phyloP scores from a whole-genome alignment of 257 asterid genomes.

The Verbena officinalis region DNA sequence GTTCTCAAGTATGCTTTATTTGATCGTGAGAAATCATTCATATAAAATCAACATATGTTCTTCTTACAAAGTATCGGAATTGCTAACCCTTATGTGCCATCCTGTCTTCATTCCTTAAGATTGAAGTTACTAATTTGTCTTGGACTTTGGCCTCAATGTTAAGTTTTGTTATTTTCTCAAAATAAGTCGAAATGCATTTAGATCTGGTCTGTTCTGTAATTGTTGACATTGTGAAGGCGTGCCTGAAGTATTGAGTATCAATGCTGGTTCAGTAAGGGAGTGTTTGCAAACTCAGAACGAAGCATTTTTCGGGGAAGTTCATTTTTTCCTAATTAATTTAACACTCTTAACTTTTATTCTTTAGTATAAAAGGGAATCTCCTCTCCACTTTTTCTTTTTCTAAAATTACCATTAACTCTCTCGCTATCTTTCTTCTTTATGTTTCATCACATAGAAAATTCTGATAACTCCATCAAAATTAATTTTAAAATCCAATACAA shows the following conservation, averaged over 20 bases:
- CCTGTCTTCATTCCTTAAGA: conserved; percentile 9
- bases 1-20: conserved; percentile 71
- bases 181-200: conserved; percentile 7
- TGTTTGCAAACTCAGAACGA: no score
- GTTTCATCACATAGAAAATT: no score
- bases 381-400: no score
- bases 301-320: no score
- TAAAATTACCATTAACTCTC: no score
- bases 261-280: conserved; percentile 23
- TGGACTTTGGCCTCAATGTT: conserved; percentile 17
- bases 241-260: conserved; percentile 12
- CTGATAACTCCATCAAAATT: no score
- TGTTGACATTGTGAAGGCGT: conserved; percentile 12
- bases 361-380: no score
- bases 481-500: no score
- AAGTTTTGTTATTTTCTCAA: background rate
- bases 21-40: conserved; percentile 3
- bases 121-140: conserved; percentile 20
- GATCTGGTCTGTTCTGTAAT: conserved; percentile 8
- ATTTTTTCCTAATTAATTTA: no score
- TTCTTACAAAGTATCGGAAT: background rate
- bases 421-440: no score
- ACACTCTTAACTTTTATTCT: no score
- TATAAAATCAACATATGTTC: conserved; percentile 12
- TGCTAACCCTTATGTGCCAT: background rate